Evolutionary conservation across 768 basidiomycete genomes (phyloP).

Genomic region (Chlorophyllum brunneum): DNA sequence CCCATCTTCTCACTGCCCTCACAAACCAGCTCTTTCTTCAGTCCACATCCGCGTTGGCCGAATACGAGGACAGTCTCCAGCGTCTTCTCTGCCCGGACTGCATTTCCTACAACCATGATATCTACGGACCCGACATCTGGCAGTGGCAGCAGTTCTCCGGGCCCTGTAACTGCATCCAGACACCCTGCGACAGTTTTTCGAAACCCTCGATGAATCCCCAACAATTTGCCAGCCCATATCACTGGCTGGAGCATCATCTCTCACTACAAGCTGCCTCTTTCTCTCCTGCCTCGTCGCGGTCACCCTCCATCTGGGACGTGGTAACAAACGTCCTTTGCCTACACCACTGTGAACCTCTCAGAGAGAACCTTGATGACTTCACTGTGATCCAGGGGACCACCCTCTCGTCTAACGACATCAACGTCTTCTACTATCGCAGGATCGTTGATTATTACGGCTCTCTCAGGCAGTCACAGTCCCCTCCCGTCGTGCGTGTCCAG

Average conservation of each 20-base stretch:
- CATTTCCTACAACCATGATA: conserved; percentile 46
- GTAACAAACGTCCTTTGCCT: conserved; percentile 36
- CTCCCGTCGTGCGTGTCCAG: background rate
- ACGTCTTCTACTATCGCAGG: conserved; percentile 9
- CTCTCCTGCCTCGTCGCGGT: conserved; percentile 23
- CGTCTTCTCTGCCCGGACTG: conserved; percentile 46
- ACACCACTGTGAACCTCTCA: conserved; percentile 37
- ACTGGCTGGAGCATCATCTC: conserved; percentile 45
- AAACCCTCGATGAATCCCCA: conserved; percentile 15
- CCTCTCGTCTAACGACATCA: background rate
- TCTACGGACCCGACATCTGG: conserved; percentile 49
- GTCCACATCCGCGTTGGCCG: conserved; percentile 37
- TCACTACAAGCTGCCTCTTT: conserved; percentile 29
- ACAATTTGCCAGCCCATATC: conserved; percentile 35
- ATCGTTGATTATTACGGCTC: conserved; percentile 1
- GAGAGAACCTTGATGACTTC: conserved; percentile 11
- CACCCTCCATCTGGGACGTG: conserved; percentile 37
- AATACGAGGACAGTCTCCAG: conserved; percentile 37
- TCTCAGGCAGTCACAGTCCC: background rate
- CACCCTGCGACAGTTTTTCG: conserved; percentile 4
- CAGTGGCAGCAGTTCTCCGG: conserved; percentile 51
- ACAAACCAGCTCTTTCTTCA: conserved; percentile 36
- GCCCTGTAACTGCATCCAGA: conserved; percentile 40
- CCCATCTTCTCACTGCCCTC: conserved; percentile 39
- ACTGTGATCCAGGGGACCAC: background rate